A percentile compares a stretch with the other conserved stretches of the same genome.
Conservation (phyloP, 139 green algal genomes). For the Asterochloris sp. region DNA sequence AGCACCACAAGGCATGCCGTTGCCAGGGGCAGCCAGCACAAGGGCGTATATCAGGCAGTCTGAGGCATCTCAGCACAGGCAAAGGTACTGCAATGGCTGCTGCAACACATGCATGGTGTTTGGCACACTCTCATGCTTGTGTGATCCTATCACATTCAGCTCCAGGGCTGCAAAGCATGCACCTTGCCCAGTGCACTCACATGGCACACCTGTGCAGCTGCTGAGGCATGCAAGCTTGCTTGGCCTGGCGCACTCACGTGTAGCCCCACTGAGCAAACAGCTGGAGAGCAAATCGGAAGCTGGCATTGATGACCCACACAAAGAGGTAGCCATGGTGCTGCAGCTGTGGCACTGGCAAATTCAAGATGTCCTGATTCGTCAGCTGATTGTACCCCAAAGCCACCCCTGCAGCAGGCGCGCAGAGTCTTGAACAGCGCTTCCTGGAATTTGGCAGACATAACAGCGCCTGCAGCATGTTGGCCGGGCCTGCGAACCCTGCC, state of each 20-base stretch:
- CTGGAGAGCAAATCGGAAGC: conserved; percentile 87
- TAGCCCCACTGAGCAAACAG: conserved; percentile 92
- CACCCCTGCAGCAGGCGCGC: conserved; percentile 42
- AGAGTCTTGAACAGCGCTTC: not conserved
- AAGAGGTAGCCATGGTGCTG: conserved; percentile 83
- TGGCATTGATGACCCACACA: conserved; percentile 96
- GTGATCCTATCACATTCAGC: too few species aligned
- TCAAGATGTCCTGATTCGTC: conserved; percentile 73
- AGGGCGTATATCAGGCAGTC: too few species aligned
- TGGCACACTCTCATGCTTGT: too few species aligned
- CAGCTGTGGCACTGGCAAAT: conserved; percentile 74
- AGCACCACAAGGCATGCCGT: not conserved
- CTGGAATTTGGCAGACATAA: not conserved
- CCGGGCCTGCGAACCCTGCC: too few species aligned
- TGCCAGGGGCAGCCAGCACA: too few species aligned
- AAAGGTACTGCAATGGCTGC: too few species aligned
- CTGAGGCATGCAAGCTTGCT: not conserved
- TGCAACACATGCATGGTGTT: too few species aligned
- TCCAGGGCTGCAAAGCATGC: too few species aligned
- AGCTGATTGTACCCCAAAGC: conserved; percentile 90
- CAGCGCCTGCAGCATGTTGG: too few species aligned
- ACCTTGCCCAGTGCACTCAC: too few species aligned
- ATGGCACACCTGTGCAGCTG: too few species aligned
- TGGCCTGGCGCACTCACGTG: conserved; percentile 35
- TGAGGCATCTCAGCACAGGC: too few species aligned